Evolutionary conservation across 108 stramenopile species (phyloP).

Genomic region (Asterionellopsis glacialis): DNA sequence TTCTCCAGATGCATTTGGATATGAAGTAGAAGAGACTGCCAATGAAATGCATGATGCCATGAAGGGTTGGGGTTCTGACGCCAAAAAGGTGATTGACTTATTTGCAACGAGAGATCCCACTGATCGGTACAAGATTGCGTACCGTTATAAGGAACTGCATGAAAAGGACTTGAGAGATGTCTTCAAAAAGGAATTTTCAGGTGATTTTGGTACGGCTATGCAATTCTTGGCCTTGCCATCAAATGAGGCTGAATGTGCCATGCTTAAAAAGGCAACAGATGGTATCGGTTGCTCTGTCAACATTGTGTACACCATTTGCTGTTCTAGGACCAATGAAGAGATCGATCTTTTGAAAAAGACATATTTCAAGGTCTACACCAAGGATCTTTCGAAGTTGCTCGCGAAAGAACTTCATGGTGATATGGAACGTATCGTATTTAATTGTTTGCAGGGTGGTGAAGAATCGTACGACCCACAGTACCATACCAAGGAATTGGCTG

Average conservation of each 20-base stretch:
- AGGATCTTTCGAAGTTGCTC: conserved; percentile 50
- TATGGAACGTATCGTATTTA: conserved; percentile 47
- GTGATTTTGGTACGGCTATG: conserved; percentile 39
- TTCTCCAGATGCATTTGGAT: conserved; percentile 38
- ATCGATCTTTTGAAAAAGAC: conserved; percentile 60
- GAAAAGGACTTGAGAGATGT: neutral
- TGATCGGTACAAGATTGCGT: conserved; percentile 40
- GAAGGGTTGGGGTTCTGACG: conserved; percentile 30
- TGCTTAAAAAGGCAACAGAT: conserved; percentile 54
- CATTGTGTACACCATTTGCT: conserved; percentile 49
- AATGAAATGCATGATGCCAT: conserved; percentile 32
- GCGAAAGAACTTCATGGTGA: conserved; percentile 52
- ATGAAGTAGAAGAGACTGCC: conserved; percentile 32
- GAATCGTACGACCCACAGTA: conserved; percentile 57
- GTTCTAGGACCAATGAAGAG: conserved; percentile 61
- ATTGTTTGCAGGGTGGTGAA: conserved; percentile 54
- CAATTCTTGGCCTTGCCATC: conserved; percentile 42
- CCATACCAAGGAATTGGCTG: conserved; percentile 57
- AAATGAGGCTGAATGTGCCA: conserved; percentile 58
- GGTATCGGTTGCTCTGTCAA: conserved; percentile 54
- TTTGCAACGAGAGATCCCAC: conserved; percentile 32
- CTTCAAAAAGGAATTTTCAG: conserved; percentile 1
- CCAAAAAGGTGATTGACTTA: conserved; percentile 27
- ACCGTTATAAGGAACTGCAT: conserved; percentile 30
- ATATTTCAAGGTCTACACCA: conserved; percentile 59